Percentiles rank a stretch among this genome's conserved stretches.
Evolutionary conservation across 441 rosid species (phyloP).

Genomic region (Theobroma grandiflorum): DNA sequence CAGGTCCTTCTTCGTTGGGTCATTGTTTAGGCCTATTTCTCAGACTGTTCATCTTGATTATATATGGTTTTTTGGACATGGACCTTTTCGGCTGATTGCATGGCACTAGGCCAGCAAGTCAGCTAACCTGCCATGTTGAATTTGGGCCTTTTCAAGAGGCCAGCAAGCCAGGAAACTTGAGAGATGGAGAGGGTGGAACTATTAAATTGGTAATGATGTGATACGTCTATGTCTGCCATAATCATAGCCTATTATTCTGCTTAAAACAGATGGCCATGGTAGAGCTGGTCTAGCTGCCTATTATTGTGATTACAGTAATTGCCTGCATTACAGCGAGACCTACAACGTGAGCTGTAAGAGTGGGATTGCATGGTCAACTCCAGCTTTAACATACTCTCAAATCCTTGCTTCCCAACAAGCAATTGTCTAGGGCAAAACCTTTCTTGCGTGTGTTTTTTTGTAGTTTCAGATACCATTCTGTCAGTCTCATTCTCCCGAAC

Average conservation of each 20-base stretch:
- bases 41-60: background rate
- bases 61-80: background rate
- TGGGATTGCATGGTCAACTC: background rate
- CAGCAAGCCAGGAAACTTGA: background rate
- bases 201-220: background rate
- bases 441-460: too few relatives aligned
- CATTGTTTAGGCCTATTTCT: background rate
- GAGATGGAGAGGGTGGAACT: background rate
- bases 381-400: background rate
- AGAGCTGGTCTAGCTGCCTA: background rate
- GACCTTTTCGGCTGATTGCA: background rate
- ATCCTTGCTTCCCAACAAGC: too few relatives aligned
- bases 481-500: too few relatives aligned
- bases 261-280: background rate
- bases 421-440: too few relatives aligned
- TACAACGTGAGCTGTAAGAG: background rate
- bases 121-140: background rate
- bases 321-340: background rate
- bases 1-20: background rate
- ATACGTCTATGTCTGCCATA: background rate
- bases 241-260: background rate
- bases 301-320: background rate
- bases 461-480: too few relatives aligned
- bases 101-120: background rate
- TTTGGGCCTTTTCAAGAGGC: background rate